Evolutionary conservation across 305 asterid genomes (phyloP), one percentile per base, ranked within the genome.

Genomic region (Fraxinus velutina): DNA sequence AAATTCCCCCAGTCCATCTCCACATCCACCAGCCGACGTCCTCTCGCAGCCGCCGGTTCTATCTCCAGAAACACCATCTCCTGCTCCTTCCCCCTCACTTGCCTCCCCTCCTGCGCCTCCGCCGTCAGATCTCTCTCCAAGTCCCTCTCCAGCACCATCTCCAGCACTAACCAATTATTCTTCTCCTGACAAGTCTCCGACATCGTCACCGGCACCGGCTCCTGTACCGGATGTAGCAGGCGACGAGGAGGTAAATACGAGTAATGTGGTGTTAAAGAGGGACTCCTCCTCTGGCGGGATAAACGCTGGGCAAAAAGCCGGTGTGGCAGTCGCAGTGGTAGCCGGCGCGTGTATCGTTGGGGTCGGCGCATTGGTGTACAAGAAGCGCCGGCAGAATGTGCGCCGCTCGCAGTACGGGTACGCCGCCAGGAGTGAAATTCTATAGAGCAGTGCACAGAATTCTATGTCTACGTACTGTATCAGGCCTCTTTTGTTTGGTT

Each of bases 301-400:
- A 90, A 83, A 80, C 78, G 89, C 89, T 1, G 90, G 93, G 2
- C 78, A 87, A 47, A 91, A 90, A 87, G 92, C 90, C 13, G 97
- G 97, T 9, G 78, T 92, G 5, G 88, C 90, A 5, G 9, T 90
- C 34, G 97, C 93, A 79, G 92, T 92, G 2, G 66, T 92, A 0
- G 89, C 86, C 0, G 90, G 83, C 0, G 92, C 72, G 57, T 88
- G 88, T 81, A 36, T 91, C 1, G 90, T 86, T 2, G 91, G 86
- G 3, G 5, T 88, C 0, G 95, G 86, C 9, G 88, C 86, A 13
- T 15, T 85, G 87, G 89, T 92, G 77, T 91, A 87, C 79, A 91
- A 82, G 84, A 91, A 89, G 87, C 88, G 97, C 62, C 89, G 86
- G 90, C 88, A 83, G 85, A 92, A 91, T 78, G 84, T 91, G 79